Base-by-base conservation (phyloP, 2,329 filamentous ascomycete genomes). In the Scedosporium dehoogii region DNA sequence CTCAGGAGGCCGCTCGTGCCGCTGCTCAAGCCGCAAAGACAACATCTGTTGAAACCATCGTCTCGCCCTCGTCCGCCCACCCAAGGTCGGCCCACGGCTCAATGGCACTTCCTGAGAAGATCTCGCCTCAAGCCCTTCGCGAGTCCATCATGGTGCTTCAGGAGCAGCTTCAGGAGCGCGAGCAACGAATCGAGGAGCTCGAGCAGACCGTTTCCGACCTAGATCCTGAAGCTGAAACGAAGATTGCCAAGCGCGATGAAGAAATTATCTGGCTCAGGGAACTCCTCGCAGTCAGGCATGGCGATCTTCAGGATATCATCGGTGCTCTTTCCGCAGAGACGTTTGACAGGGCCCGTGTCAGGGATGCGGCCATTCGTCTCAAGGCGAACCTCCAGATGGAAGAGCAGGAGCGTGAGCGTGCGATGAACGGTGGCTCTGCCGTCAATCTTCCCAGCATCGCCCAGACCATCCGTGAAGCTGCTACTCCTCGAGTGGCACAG, bases 301-400 rank as follows among this genome's bases (percentile, higher is more conserved):
- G 93, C 60, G 96, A 99, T 73, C 81, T 99, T 4, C 89, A 93
- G 68, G 94, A 99, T 71, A 91, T 99, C 64, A 93, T 97, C 71
- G 82, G 82, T 59, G 87, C 89, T 5, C 81, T 97, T 29, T 87
- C 88, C 2, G 81, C 86, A 65, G 87, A 92, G 4, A 79, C 81
- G 27, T 94, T 90, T 71, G 88, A 97, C 73, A 85, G 85, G 63
- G 85, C 91, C 65, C 82, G 84, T 5, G 89, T 97, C 66, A 90
- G 90, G 69, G 92, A 97, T 71, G 92, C 92, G 5, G 90, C 91
- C 42, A 97, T 97, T 68, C 88, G 94, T 61, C 86, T 99, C 64
- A 91, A 91, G 72, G 91, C 94, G 14, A 97, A 96, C 70, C 80
- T 99, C 42, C 91, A 97, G 72, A 99, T 99, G 94, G 93, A 99